Evolutionary conservation across 768 basidiomycete species (phyloP).

Genomic region (Pulveroboletus ravenelii): DNA sequence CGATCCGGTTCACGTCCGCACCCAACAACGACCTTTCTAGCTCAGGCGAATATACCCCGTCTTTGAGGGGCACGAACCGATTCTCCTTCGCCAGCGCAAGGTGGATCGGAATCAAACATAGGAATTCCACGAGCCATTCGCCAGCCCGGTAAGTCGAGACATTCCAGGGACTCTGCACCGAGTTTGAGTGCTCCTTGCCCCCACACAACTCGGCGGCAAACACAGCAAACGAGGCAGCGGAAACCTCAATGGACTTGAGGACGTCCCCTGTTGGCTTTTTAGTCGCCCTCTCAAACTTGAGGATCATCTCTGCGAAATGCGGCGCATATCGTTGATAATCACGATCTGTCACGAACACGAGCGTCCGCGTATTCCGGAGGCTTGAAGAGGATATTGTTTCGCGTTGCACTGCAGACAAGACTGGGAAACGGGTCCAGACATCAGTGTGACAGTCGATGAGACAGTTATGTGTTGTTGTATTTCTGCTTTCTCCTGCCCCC

Average conservation of each 20-base stretch:
- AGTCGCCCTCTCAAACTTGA: conserved; percentile 44
- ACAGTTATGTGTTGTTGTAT: conserved; percentile 44
- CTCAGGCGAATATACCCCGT: conserved; percentile 46
- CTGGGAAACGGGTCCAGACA: conserved; percentile 58
- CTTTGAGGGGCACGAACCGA: conserved; percentile 55
- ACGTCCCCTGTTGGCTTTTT: conserved; percentile 48
- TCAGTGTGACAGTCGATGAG: conserved; percentile 52
- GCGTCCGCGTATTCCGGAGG: too few relatives aligned
- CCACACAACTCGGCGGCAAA: conserved; percentile 20
- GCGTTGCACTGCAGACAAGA: conserved; percentile 46
- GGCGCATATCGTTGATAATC: conserved; percentile 32
- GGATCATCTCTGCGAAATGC: conserved; percentile 44
- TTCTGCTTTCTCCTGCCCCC: too few relatives aligned
- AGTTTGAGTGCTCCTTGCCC: too few relatives aligned
- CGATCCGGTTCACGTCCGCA: conserved; percentile 52
- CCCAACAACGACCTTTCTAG: conserved; percentile 53
- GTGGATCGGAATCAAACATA: conserved; percentile 64
- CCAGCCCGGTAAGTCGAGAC: too few relatives aligned
- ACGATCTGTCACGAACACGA: conserved; percentile 41
- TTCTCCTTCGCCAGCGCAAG: conserved; percentile 57
- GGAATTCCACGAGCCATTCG: conserved; percentile 57
- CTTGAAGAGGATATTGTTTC: conserved; percentile 40
- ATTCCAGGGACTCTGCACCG: too few relatives aligned
- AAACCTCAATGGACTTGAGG: conserved; percentile 37
- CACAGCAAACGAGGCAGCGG: conserved; percentile 23